Percentiles rank a stretch among this genome's conserved stretches.
Conservation (phyloP, 306 rosid genomes). For the Biancaea sappan region DNA sequence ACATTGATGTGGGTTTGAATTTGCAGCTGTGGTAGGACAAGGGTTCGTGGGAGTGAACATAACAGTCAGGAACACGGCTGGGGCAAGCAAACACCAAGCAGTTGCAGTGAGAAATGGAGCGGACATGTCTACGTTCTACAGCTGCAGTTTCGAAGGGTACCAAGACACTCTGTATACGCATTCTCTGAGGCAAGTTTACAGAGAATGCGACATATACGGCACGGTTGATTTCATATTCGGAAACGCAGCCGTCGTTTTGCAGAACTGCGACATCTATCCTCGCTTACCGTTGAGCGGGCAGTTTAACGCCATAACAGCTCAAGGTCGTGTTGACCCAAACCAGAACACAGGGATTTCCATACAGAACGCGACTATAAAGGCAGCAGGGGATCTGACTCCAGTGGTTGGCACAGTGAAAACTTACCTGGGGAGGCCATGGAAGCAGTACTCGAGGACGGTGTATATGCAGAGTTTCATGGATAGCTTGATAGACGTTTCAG, state of each 20-base stretch:
- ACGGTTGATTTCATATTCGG: slow-evolving; percentile 72
- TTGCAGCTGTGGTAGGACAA: slow-evolving; percentile 54
- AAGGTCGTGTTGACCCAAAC: slow-evolving; percentile 59
- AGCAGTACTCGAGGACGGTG: slow-evolving; percentile 55
- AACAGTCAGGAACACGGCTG: slow-evolving; percentile 66
- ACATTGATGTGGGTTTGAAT: too few species aligned
- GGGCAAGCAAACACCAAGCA: slow-evolving; percentile 66
- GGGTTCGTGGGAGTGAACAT: slow-evolving; percentile 64
- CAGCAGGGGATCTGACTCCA: slow-evolving; percentile 45
- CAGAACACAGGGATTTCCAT: slow-evolving; percentile 64
- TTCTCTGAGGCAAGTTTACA: slow-evolving; percentile 60
- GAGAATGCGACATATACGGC: slow-evolving; percentile 64
- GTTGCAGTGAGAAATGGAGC: slow-evolving; percentile 62
- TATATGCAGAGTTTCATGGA: slow-evolving; percentile 49
- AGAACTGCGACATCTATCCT: slow-evolving; percentile 57
- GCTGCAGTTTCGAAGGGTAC: slow-evolving; percentile 70
- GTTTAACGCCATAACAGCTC: slow-evolving; percentile 63
- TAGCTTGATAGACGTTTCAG: slow-evolving; percentile 37
- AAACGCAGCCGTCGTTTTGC: slow-evolving; percentile 59
- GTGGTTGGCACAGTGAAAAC: slow-evolving; percentile 31
- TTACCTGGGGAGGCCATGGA: slow-evolving; percentile 68
- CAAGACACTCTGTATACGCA: slow-evolving; percentile 66
- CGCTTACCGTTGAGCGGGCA: slow-evolving; percentile 52
- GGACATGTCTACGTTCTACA: slow-evolving; percentile 55
- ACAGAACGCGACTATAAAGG: slow-evolving; percentile 49